These are phyloP conservation scores for Hypsizygus ulmarius DNA, from an alignment of 1,284 basidiomycete species.

Conservation along the genomic window DNA sequence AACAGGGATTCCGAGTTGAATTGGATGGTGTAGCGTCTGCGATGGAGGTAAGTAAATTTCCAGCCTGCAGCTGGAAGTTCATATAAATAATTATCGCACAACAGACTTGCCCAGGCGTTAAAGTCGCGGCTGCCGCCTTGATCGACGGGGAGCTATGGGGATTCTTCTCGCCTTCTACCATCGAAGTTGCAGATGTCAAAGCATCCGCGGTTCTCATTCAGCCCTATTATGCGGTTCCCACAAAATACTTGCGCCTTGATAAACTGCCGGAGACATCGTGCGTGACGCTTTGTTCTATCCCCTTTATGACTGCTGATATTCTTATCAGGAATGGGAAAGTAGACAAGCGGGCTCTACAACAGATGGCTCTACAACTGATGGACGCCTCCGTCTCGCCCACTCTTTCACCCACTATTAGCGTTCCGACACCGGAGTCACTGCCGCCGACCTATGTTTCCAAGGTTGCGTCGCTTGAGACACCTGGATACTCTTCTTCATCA, in stretches of 20 bases:
- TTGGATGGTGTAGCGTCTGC: conserved; percentile 57
- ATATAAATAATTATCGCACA: conserved; percentile 7
- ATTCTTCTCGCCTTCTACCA: conserved; percentile 44
- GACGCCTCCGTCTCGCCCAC: neutral
- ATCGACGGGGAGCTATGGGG: conserved; percentile 54
- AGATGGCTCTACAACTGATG: neutral
- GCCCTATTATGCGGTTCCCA: conserved; percentile 59
- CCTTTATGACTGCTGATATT: neutral
- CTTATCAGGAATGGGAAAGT: conserved; percentile 3
- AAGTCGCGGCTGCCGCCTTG: conserved; percentile 47
- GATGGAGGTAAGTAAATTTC: conserved; percentile 45
- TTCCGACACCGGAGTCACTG: neutral
- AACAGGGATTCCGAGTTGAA: conserved; percentile 58
- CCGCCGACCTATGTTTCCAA: neutral
- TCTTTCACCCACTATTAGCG: neutral
- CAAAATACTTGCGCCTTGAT: conserved; percentile 39
- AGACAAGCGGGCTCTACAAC: conserved; percentile 1
- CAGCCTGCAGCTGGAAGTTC: neutral
- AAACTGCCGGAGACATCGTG: conserved; percentile 51
- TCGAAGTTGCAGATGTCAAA: conserved; percentile 39
- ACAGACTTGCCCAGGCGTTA: conserved; percentile 43
- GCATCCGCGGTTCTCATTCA: conserved; percentile 45
- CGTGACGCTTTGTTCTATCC: conserved; percentile 11
- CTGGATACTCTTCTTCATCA: neutral
- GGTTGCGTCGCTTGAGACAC: neutral